Base-by-base conservation (phyloP, 73 alveolate genomes). In the Breviolum minutum region DNA sequence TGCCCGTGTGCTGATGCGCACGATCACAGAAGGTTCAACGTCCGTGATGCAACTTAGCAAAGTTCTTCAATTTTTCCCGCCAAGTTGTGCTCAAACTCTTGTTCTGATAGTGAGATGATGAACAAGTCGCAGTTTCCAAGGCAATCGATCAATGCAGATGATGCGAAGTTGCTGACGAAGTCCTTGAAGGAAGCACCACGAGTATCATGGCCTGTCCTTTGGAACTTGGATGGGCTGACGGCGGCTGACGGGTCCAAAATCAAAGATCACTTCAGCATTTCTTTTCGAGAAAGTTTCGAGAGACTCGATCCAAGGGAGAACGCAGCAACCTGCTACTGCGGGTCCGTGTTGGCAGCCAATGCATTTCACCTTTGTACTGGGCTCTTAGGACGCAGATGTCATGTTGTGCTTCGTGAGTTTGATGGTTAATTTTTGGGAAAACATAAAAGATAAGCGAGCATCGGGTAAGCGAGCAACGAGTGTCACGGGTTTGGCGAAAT, bases 261-360 rank as follows among this genome's bases (percentile, higher is more conserved):
- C 10, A 11, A 20, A 26, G 82, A 14, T 19, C 48, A 73, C 83
- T 73, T 16, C 40, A 26, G n/a, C 83, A 3, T 24, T 73, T 0
- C 32, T 3, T 73, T 63, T 9, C n/a, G 4, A 13, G 60, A 16
- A n/a, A 77, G 74, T 11, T n/a, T 8, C 77, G 77, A 17, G 77
- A 17, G 54, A 40, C 54, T 40, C 54, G 54, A 40, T 40, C 86
- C 64, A 17, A 87, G 95, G 81, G 80, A 2, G 83, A 87, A 54
- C 95, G 95, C 64, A 54, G 61, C 83, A n/a, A 27, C 69, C 69
- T 70, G 79, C 95, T 60, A 82, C 83, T 87, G 95, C 95, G 83
- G 40, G 95, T 87, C 83, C 95, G 95, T 82, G 95, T 87, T 29
- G 95, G 95, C 48, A 87, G 95, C 95, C 95, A 87, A 54, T 26